Evolutionary conservation across 2,329 filamentous ascomycete species (phyloP).

Genomic region (Ophiostoma perfectum): DNA sequence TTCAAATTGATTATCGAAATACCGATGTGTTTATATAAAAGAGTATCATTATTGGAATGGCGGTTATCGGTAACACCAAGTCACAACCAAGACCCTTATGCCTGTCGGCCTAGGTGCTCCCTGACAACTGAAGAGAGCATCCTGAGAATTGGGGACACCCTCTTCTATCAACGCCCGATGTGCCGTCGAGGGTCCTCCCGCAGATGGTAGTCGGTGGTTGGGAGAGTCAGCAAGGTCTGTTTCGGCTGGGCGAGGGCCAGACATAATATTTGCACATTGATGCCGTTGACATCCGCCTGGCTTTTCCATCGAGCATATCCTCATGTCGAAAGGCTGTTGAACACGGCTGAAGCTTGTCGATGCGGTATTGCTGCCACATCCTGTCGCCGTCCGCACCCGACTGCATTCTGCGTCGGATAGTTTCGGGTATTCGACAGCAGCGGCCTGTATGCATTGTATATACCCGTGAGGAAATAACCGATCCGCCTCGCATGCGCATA

Average conservation of each 20-base stretch:
- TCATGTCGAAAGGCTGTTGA: not conserved
- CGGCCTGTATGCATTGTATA: not conserved
- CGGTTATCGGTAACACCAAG: not conserved
- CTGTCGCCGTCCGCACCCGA: not conserved
- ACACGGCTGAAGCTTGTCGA: not conserved
- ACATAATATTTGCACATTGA: not conserved
- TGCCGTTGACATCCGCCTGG: not conserved
- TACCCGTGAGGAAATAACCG: not conserved
- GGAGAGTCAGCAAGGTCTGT: not conserved
- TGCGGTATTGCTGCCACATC: not conserved
- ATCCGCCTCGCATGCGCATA: not conserved
- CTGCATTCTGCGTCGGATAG: not conserved
- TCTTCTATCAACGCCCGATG: not conserved
- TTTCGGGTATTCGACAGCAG: not conserved
- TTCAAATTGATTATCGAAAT: not conserved
- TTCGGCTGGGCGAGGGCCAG: not conserved
- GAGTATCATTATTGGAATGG: not conserved
- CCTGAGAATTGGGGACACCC: not conserved
- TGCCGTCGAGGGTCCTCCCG: constrained; percentile 5
- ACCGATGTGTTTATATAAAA: not conserved
- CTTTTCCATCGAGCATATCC: not conserved
- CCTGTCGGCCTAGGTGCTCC: not conserved
- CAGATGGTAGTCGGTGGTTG: not conserved
- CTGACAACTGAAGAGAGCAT: not conserved
- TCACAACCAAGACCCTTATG: not conserved